A percentile compares a stretch with the other conserved stretches of the same genome.
These are phyloP conservation scores for Phlebopus sp. DNA, from an alignment of 1,284 basidiomycete species.

Conservation along the genomic window DNA sequence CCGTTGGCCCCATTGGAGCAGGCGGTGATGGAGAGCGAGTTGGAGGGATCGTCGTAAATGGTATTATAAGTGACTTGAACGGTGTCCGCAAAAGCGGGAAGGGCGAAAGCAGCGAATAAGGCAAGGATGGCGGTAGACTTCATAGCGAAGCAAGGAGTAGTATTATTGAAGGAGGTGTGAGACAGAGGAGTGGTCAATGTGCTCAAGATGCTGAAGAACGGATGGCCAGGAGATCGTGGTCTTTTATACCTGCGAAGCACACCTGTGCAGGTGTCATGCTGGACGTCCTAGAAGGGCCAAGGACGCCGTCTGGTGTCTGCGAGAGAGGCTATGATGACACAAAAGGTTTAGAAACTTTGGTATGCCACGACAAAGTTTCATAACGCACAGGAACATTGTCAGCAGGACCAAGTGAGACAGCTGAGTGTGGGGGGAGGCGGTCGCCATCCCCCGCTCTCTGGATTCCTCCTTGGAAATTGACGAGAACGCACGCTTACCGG, in stretches of 20 bases:
- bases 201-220: neutral
- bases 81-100: constrained; percentile 22
- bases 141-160: constrained; percentile 20
- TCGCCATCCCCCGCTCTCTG: too few relatives aligned
- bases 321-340: neutral
- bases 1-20: constrained; percentile 54
- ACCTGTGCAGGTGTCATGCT: neutral
- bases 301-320: neutral
- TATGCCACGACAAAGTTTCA: neutral
- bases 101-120: constrained; percentile 20
- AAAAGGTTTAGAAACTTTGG: neutral
- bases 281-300: neutral
- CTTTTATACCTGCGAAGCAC: neutral
- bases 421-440: neutral
- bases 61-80: constrained; percentile 39
- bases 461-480: too few relatives aligned
- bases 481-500: too few relatives aligned
- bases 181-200: neutral
- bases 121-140: constrained; percentile 22
- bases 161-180: neutral
- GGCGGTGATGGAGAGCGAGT: constrained; percentile 40
- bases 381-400: neutral
- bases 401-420: neutral
- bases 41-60: constrained; percentile 38
- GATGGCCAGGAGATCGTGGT: too few relatives aligned